Percentiles rank a stretch among this genome's conserved stretches.
Conservation (phyloP, 768 basidiomycete genomes). For the Mycena floridula region DNA sequence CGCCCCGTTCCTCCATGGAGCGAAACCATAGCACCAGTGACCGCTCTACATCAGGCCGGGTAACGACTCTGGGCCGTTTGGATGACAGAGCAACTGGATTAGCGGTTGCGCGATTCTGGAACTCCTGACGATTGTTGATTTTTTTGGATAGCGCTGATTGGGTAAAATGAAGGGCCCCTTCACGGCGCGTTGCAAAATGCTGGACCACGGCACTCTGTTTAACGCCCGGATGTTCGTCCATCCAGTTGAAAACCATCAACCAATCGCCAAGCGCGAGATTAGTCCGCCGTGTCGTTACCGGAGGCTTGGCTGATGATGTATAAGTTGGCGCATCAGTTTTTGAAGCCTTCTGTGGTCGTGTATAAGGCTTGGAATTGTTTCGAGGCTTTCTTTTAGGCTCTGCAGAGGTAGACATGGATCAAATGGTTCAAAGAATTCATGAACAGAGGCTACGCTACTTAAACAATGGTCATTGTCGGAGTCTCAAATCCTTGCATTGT, state of each 20-base stretch:
- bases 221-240: not conserved
- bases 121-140: not conserved
- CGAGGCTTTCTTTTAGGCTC: not conserved
- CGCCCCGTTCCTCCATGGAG: conserved; percentile 18
- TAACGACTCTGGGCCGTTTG: not conserved
- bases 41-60: not conserved
- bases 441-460: too few relatives aligned
- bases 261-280: too few relatives aligned
- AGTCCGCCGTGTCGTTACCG: too few relatives aligned
- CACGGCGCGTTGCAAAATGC: not conserved
- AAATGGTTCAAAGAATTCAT: too few relatives aligned
- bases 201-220: not conserved
- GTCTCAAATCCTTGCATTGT: too few relatives aligned
- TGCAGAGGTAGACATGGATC: not conserved
- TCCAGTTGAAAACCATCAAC: not conserved
- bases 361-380: not conserved
- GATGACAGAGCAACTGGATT: not conserved
- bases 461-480: too few relatives aligned
- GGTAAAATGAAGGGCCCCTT: not conserved
- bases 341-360: too few relatives aligned
- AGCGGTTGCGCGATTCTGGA: not conserved
- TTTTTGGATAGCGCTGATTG: not conserved
- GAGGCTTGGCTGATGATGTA: too few relatives aligned
- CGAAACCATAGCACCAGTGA: conserved; percentile 23
- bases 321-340: too few relatives aligned